Evolutionary conservation across 805 yeast species (phyloP), one percentile per base, ranked within the genome.

Genomic region (Metschnikowia matae): DNA sequence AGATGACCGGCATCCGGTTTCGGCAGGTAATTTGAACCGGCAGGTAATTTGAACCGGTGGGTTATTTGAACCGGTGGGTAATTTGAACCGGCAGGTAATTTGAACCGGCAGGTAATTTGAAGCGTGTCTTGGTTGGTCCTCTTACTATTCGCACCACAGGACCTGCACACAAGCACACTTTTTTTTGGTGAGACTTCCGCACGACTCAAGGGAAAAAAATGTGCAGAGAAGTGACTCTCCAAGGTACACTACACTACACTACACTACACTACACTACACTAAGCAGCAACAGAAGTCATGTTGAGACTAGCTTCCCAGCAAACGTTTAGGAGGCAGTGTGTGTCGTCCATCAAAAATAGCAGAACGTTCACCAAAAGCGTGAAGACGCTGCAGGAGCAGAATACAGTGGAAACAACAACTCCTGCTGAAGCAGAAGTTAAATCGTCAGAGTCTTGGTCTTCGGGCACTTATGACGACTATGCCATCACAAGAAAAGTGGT

Each of bases 401-500:
- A n/a, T 7, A 10, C 13, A n/a, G 45, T 14, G 18, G 45, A 32
- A 10, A n/a, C n/a, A n/a, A n/a, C n/a, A n/a, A 7, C 2, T 2
- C 17, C 38, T 8, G 21, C 17, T 4, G 40, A 35, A 17, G 13
- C 39, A 15, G 46, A 44, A 35, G 33, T 26, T 13, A 49, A 49
- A 44, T 46, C 52, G 14, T 55, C 57, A 3, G 36, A 40, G 21
- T 57, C 68, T 31, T 71, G 75, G 75, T 58, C 57, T 26, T 52
- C 58, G 3, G 43, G 53, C n/a, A 54, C 55, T 23, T 46, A 44
- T 51, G 56, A 44, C 33, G 62, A 50, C 46, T 48, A 51, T 41
- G 58, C 62, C 42, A 61, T 70, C 46, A 63, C 71, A 14, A 53
- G 62, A 20, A 65, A 62, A 36, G 71, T 70, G 14, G 66, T 69